These are phyloP conservation scores for Phytophthora nicotianae DNA, from an alignment of 352 stramenopile species.

Conservation along the genomic window DNA sequence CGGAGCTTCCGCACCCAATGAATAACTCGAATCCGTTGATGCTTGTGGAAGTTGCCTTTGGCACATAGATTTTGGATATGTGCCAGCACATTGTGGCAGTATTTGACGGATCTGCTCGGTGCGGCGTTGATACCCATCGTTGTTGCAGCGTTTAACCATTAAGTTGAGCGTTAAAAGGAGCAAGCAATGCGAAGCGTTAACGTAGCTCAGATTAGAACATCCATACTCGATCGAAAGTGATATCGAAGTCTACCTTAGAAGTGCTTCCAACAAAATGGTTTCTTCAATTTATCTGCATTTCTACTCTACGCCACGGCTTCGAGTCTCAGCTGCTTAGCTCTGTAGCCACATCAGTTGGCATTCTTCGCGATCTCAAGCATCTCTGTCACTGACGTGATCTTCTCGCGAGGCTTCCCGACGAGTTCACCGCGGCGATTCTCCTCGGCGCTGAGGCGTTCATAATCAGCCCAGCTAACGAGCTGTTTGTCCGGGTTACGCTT, in stretches of 20 bases:
- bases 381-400: slow-evolving; percentile 77
- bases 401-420: slow-evolving; percentile 78
- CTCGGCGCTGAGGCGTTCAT: slow-evolving; percentile 60
- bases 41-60: slow-evolving; percentile 33
- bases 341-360: slow-evolving; percentile 16
- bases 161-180: slow-evolving; percentile 4
- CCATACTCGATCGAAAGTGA: too few relatives aligned
- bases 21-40: slow-evolving; percentile 64
- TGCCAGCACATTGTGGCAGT: slow-evolving; percentile 41
- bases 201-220: slow-evolving; percentile 9
- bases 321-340: not conserved
- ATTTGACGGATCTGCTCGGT: slow-evolving; percentile 28
- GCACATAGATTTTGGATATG: slow-evolving; percentile 50
- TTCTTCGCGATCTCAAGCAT: slow-evolving; percentile 63
- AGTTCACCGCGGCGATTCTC: slow-evolving; percentile 64
- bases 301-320: too few relatives aligned
- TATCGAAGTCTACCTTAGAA: too few relatives aligned
- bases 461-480: slow-evolving; percentile 74
- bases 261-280: too few relatives aligned
- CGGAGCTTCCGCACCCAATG: slow-evolving; percentile 68
- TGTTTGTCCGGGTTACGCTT: slow-evolving; percentile 61
- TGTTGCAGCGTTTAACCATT: not conserved
- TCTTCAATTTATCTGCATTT: too few relatives aligned
- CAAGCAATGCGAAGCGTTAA: slow-evolving; percentile 15
- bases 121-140: slow-evolving; percentile 13